These are phyloP conservation scores for Glarea lozoyensis DNA, from an alignment of 495 filamentous ascomycete genomes.

Conservation along the genomic window DNA sequence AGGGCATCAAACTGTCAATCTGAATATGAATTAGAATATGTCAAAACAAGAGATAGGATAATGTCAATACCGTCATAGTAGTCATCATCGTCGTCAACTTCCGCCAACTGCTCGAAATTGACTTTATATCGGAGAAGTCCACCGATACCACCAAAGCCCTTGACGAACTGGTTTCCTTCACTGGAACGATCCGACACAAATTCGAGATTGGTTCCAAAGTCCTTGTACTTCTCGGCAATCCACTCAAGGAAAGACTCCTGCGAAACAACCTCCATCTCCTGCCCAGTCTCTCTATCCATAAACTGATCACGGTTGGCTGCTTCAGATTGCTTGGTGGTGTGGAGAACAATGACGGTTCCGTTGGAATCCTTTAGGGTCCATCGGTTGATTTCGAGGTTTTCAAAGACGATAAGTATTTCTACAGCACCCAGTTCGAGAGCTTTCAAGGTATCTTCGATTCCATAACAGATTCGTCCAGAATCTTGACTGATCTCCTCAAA, in stretches of 20 bases:
- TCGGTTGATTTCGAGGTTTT: slow-evolving; percentile 89
- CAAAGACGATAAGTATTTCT: slow-evolving; percentile 92
- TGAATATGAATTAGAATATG: too few species aligned
- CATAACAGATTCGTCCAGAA: slow-evolving; percentile 91
- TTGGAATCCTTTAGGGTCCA: slow-evolving; percentile 75
- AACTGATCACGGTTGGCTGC: slow-evolving; percentile 65
- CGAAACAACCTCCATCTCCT: slow-evolving; percentile 89
- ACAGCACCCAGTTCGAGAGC: slow-evolving; percentile 93
- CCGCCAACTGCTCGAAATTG: slow-evolving; percentile 98
- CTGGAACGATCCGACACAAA: slow-evolving; percentile 95
- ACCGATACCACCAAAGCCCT: slow-evolving; percentile 97
- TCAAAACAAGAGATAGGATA: background rate
- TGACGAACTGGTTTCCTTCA: slow-evolving; percentile 99
- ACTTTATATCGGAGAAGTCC: slow-evolving; percentile 98
- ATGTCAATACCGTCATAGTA: slow-evolving; percentile 76
- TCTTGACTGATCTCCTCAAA: slow-evolving; percentile 98
- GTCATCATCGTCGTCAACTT: slow-evolving; percentile 93
- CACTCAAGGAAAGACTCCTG: slow-evolving; percentile 92
- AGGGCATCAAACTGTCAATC: slow-evolving; percentile 94
- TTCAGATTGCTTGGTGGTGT: slow-evolving; percentile 85
- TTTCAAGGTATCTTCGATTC: slow-evolving; percentile 94
- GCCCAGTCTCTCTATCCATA: slow-evolving; percentile 87
- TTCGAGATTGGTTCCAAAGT: slow-evolving; percentile 93
- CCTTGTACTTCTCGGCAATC: slow-evolving; percentile 95
- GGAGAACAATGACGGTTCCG: slow-evolving; percentile 62